These are phyloP conservation scores for Penicillium bialowiezense DNA, from an alignment of 495 filamentous ascomycete species.

Conservation along the genomic window DNA sequence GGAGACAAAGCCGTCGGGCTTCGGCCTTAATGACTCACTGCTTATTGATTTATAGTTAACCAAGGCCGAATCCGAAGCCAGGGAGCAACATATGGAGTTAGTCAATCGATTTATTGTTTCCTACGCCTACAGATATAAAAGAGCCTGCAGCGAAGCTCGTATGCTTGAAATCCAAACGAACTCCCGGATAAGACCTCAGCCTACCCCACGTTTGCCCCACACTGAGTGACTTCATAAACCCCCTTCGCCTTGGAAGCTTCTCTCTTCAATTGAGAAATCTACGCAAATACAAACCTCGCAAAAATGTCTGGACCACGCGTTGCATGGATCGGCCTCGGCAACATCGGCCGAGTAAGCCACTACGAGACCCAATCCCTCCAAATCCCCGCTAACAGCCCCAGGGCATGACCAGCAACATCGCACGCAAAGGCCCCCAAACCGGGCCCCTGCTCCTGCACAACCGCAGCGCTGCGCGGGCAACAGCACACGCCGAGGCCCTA, in stretches of 20 bases:
- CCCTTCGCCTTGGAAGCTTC: neutral
- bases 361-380: conserved; percentile 4
- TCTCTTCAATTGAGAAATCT: neutral
- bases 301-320: conserved; percentile 24
- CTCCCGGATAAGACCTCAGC: conserved; percentile 22
- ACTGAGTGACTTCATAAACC: conserved; percentile 5
- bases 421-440: conserved; percentile 68
- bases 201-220: conserved; percentile 25
- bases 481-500: conserved; percentile 53
- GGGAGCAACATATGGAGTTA: no score
- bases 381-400: conserved; percentile 31
- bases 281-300: neutral
- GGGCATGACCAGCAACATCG: conserved; percentile 86
- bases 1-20: conserved; percentile 8
- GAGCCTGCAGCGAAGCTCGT: no score
- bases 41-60: no score
- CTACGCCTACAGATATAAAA: neutral
- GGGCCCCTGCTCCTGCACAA: conserved; percentile 76
- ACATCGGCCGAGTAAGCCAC: conserved; percentile 77
- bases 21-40: conserved; percentile 18
- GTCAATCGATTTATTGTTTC: no score
- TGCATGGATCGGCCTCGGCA: conserved; percentile 85
- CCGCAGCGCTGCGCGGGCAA: conserved; percentile 61
- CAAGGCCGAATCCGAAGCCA: neutral
- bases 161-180: no score